Base-by-base conservation (phyloP, 768 basidiomycete genomes). In the Mycena kentingensis region DNA sequence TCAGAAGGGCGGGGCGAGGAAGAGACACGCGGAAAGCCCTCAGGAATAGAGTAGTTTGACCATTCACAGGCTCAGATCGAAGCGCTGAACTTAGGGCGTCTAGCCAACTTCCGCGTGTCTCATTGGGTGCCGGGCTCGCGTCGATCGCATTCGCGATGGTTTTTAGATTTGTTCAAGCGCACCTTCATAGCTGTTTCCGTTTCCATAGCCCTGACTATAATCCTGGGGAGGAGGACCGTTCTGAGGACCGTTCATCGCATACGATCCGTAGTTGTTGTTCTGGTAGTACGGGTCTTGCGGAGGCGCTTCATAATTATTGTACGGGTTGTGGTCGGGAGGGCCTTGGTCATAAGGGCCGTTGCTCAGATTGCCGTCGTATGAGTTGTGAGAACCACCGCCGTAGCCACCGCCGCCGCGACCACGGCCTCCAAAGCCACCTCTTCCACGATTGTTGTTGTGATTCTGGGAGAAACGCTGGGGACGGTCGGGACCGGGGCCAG, bases 161-260 rank as follows among this genome's bases (percentile, higher is more conserved):
- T 70, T 64, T 65, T 60, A 63, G 67, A 55, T 38, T 57, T 70
- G 36, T 79, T 81, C 77, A 74, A 85, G 88, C 90, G 89, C 82
- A 93, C 90, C 90, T 92, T 91, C 89, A 75, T 73, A 75, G 61
- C 69, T 80, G 73, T 80, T 82, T 57, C 67, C 80, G 73, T 80
- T 82, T 57, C 67, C 59, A 70, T 80, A 87, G 58, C 75, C 84
- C 73, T 87, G 84, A 69, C 21, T 39, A 6, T 76, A 69, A 66
- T 74, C 80, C 49, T 78, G 79, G 55, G 75, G 72, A 67, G 78
- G 69, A n/a, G n/a, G n/a, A n/a, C n/a, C n/a, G n/a, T n/a, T n/a
- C 58, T 74, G 66, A 46, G 70, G 71, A 68, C 77, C 68, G 48
- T 49, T 46, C 63, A 71, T 61, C 64, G 72, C 73, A 72, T 79